phyloP scores from a whole-genome alignment of 306 rosid species.

The Prunus salicina region DNA sequence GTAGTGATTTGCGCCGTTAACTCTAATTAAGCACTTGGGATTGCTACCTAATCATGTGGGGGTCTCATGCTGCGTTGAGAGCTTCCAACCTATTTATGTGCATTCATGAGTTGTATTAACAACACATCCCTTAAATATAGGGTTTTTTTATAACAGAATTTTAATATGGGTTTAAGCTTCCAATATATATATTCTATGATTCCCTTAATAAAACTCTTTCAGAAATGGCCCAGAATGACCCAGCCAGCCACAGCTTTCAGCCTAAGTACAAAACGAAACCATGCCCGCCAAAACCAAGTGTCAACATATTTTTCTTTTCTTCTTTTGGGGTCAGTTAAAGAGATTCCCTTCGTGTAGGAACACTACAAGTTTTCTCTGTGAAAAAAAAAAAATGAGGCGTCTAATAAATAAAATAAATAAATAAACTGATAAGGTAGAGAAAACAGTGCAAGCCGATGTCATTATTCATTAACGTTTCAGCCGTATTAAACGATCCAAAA shows the following conservation, averaged over 20 bases:
- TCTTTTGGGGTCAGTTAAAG: no score
- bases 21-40: background rate
- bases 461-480: background rate
- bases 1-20: background rate
- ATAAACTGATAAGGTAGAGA: background rate
- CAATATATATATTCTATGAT: no score
- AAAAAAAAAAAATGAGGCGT: background rate
- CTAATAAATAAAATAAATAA: background rate
- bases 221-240: no score
- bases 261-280: no score
- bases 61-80: background rate
- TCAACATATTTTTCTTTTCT: no score
- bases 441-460: background rate
- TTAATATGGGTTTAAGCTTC: background rate
- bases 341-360: no score
- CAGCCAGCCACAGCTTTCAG: no score
- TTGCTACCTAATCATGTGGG: constrained; percentile 1
- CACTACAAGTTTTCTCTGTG: no score
- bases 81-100: background rate
- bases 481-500: background rate
- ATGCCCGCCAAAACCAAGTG: no score
- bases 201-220: no score
- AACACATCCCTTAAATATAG: background rate
- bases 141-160: background rate
- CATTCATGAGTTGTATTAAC: background rate